A percentile compares a stretch with the other conserved stretches of the same genome.
Evolutionary conservation across 2,329 filamentous ascomycete species (phyloP).

Genomic region (Penicillium sp.): DNA sequence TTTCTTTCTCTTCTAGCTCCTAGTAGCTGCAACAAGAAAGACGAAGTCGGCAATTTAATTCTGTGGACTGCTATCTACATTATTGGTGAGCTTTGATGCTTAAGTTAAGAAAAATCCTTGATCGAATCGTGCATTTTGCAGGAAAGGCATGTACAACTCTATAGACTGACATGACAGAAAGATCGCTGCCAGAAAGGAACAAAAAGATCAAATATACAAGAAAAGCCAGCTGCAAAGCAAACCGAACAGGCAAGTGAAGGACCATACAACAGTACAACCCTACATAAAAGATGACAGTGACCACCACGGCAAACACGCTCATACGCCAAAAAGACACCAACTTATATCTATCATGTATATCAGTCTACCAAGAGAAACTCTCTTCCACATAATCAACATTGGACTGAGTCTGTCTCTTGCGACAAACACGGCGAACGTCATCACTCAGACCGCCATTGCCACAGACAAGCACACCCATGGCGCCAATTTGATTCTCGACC

Average conservation of each 20-base stretch:
- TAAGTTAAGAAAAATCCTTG: neutral
- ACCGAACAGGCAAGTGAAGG: neutral
- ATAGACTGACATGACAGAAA: slow-evolving; percentile 1
- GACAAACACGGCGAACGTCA: slow-evolving; percentile 68
- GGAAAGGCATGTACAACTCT: slow-evolving; percentile 15
- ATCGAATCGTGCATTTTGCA: slow-evolving; percentile 9
- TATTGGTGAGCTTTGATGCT: neutral
- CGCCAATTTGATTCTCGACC: slow-evolving; percentile 75
- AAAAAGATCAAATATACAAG: slow-evolving; percentile 2
- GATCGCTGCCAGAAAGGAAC: neutral
- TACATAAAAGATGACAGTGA: neutral
- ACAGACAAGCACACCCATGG: slow-evolving; percentile 82
- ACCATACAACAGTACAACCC: neutral
- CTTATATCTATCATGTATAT: neutral
- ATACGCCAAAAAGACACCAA: neutral
- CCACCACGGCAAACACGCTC: neutral
- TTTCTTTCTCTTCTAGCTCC: too few species aligned
- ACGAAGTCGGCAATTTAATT: neutral
- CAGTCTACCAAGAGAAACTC: slow-evolving; percentile 57
- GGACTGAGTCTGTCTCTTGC: slow-evolving; percentile 58
- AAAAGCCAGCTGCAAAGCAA: slow-evolving; percentile 6
- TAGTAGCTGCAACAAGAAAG: too few species aligned
- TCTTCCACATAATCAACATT: slow-evolving; percentile 76
- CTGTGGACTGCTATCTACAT: neutral
- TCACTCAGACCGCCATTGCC: slow-evolving; percentile 73